Conservation (phyloP, 2,329 filamentous ascomycete genomes). For the Aspergillus bombycis region DNA sequence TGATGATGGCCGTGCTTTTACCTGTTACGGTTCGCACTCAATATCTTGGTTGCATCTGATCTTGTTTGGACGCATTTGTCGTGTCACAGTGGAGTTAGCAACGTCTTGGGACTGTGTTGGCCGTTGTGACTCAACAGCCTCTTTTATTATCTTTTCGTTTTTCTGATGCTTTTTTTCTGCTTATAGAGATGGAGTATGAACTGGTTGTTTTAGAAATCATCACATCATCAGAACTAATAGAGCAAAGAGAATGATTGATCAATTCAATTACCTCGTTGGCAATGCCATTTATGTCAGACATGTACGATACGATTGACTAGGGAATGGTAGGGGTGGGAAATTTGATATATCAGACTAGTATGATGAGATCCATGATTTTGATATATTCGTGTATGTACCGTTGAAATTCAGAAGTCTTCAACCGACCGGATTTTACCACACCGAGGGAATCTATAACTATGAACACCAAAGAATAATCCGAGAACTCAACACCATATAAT, state of each 20-base stretch:
- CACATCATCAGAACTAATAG: background rate
- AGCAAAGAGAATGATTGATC: slow-evolving; percentile 1
- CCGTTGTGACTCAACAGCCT: background rate
- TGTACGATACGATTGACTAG: background rate
- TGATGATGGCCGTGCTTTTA: background rate
- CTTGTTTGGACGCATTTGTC: background rate
- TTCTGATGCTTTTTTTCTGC: background rate
- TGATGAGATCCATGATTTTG: background rate
- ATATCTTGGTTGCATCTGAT: background rate
- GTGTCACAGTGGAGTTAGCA: background rate
- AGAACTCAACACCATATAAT: slow-evolving; percentile 17
- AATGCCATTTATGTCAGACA: background rate
- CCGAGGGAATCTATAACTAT: slow-evolving; percentile 2
- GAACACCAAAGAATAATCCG: background rate
- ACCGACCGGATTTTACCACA: background rate
- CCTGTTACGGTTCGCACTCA: background rate
- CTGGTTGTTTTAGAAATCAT: background rate
- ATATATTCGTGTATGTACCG: slow-evolving; percentile 3
- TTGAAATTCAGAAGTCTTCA: background rate
- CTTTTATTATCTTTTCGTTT: background rate
- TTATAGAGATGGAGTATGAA: background rate
- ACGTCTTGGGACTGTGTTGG: background rate
- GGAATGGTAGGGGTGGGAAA: background rate
- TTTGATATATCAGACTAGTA: background rate
- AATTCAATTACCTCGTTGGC: background rate